Conservation (phyloP, 371 early-diverging fungal genomes). For the Mortierella sp. region DNA sequence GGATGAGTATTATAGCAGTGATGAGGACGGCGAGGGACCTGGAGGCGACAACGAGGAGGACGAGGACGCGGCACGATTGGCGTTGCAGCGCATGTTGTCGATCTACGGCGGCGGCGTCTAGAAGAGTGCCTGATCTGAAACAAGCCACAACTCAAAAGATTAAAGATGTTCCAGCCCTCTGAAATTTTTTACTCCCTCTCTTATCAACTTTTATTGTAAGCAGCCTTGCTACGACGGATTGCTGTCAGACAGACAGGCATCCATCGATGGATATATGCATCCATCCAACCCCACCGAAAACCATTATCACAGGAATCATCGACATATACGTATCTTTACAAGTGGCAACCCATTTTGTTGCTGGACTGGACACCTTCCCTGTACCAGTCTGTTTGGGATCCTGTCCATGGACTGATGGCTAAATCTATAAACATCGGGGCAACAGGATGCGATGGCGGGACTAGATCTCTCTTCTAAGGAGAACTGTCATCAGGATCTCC, state of each 20-base stretch:
- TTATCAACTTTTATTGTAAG: conserved; percentile 1
- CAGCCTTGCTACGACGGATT: not conserved
- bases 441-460: not conserved
- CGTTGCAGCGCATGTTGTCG: conserved; percentile 26
- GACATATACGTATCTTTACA: not conserved
- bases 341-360: not conserved
- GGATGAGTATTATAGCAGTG: conserved; percentile 6
- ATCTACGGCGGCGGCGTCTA: conserved; percentile 66
- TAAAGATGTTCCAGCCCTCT: conserved; percentile 12
- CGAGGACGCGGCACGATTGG: conserved; percentile 30
- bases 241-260: not conserved
- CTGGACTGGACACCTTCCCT: no score
- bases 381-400: not conserved
- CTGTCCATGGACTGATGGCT: not conserved
- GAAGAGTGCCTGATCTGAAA: conserved; percentile 56
- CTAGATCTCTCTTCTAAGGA: not conserved
- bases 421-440: not conserved
- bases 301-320: not conserved
- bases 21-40: conserved; percentile 14
- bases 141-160: not conserved
- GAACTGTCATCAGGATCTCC: not conserved
- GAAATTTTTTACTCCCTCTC: conserved; percentile 1
- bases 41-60: conserved; percentile 30
- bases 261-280: not conserved
- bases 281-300: not conserved